Evolutionary conservation across 306 rosid genomes (phyloP).

Genomic region (Gastrolobium villosum): DNA sequence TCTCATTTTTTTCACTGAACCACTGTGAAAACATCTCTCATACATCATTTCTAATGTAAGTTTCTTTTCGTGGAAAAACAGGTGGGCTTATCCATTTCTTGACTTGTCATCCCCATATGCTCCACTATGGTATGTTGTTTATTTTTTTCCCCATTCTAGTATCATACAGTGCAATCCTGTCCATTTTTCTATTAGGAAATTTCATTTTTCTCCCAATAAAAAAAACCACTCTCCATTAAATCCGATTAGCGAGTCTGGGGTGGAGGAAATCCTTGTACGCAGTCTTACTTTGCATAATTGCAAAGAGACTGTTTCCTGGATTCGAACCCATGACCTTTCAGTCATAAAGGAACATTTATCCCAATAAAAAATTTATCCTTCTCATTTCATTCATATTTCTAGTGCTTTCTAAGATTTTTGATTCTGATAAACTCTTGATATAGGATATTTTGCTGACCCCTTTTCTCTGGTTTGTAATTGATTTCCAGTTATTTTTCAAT

Average conservation of each 20-base stretch:
- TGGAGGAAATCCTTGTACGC: too few relatives aligned
- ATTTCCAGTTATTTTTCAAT: constrained; percentile 83
- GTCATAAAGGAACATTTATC: too few relatives aligned
- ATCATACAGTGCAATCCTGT: background rate
- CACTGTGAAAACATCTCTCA: background rate
- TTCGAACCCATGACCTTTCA: too few relatives aligned
- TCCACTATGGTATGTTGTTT: constrained; percentile 76
- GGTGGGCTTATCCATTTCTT: constrained; percentile 99
- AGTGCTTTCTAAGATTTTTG: constrained; percentile 10
- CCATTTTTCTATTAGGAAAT: background rate
- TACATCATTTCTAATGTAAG: constrained; percentile 31
- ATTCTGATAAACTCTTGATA: constrained; percentile 26
- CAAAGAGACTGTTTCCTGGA: too few relatives aligned
- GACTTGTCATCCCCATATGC: constrained; percentile 85
- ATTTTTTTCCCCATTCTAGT: background rate
- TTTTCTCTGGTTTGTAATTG: constrained; percentile 43
- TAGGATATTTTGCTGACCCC: constrained; percentile 42
- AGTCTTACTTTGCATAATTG: too few relatives aligned
- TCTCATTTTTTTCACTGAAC: constrained; percentile 19
- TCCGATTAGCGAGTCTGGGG: too few relatives aligned
- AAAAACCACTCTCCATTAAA: too few relatives aligned
- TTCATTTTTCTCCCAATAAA: background rate
- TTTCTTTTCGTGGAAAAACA: constrained; percentile 51
- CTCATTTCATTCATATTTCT: background rate
- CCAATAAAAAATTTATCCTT: background rate